Evolutionary conservation across 2,329 filamentous ascomycete genomes (phyloP).

Genomic region (Aspergillus sp.): DNA sequence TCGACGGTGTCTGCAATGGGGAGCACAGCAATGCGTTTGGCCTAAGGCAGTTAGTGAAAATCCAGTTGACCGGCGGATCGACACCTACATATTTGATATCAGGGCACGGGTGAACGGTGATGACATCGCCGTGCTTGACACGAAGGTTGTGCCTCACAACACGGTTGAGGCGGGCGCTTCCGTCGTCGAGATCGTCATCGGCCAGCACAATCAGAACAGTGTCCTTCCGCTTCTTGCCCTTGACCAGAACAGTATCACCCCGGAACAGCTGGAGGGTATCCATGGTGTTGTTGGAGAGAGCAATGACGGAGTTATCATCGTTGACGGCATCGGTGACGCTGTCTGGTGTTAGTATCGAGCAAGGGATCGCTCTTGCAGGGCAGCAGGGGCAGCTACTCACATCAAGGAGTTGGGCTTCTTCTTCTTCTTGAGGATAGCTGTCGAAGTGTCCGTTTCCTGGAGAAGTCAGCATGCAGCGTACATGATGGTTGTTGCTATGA

Average conservation of each 20-base stretch:
- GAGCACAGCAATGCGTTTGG: slow-evolving; percentile 96
- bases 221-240: slow-evolving; percentile 99
- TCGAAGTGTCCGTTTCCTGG: slow-evolving; percentile 81
- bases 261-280: slow-evolving; percentile 96
- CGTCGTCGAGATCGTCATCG: slow-evolving; percentile 96
- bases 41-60: slow-evolving; percentile 43
- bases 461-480: slow-evolving; percentile 14
- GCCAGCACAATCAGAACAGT: slow-evolving; percentile 95
- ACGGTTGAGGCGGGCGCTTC: slow-evolving; percentile 93
- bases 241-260: slow-evolving; percentile 93
- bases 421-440: slow-evolving; percentile 99
- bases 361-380: too few relatives aligned
- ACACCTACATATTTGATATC: slow-evolving; percentile 99
- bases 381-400: slow-evolving; percentile 52
- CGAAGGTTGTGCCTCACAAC: slow-evolving; percentile 96
- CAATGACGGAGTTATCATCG: slow-evolving; percentile 99
- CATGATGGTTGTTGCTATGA: slow-evolving; percentile 8
- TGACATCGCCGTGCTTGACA: slow-evolving; percentile 96
- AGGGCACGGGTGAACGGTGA: slow-evolving; percentile 93
- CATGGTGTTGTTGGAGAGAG: slow-evolving; percentile 97
- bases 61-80: neutral
- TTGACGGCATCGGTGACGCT: slow-evolving; percentile 97
- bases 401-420: slow-evolving; percentile 99
- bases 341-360: slow-evolving; percentile 15
- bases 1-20: slow-evolving; percentile 97